These are phyloP conservation scores for Alternaria dauci DNA, from an alignment of 2,329 filamentous ascomycete genomes.

Conservation along the genomic window DNA sequence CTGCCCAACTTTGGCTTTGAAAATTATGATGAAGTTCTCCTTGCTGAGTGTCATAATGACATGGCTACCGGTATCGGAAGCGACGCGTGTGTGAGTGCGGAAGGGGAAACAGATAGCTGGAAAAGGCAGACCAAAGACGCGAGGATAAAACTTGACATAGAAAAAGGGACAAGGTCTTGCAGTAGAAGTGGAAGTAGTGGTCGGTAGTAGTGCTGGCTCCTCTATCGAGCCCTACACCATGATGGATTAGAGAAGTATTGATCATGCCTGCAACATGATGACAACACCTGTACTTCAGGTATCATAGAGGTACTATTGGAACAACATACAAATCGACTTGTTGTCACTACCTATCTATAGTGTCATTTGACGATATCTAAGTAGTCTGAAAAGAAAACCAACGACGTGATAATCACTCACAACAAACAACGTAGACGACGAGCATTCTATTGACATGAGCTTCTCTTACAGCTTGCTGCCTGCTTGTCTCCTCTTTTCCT, in stretches of 20 bases:
- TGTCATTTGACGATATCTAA: not conserved
- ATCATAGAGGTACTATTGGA: not conserved
- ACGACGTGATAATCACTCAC: not conserved
- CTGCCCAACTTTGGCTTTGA: too few relatives aligned
- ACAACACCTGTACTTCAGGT: not conserved
- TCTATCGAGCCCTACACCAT: not conserved
- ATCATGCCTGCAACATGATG: not conserved
- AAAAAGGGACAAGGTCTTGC: not conserved
- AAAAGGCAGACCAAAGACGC: not conserved
- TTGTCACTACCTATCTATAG: not conserved
- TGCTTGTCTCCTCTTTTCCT: constrained; percentile 68
- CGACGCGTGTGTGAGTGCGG: not conserved
- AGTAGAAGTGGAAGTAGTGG: not conserved
- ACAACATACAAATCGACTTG: not conserved
- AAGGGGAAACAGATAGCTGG: not conserved
- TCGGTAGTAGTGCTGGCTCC: too few relatives aligned
- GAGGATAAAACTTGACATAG: not conserved
- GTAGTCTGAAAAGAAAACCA: not conserved
- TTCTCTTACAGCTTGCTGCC: constrained; percentile 71
- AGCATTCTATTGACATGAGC: too few relatives aligned
- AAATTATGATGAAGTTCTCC: too few relatives aligned
- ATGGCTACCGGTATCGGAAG: not conserved
- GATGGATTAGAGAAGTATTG: not conserved
- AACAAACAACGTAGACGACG: not conserved
- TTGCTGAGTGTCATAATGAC: not conserved